Evolutionary conservation across 192 early-diverging fungal genomes (phyloP).

Genomic region (Phycomyces nitens): DNA sequence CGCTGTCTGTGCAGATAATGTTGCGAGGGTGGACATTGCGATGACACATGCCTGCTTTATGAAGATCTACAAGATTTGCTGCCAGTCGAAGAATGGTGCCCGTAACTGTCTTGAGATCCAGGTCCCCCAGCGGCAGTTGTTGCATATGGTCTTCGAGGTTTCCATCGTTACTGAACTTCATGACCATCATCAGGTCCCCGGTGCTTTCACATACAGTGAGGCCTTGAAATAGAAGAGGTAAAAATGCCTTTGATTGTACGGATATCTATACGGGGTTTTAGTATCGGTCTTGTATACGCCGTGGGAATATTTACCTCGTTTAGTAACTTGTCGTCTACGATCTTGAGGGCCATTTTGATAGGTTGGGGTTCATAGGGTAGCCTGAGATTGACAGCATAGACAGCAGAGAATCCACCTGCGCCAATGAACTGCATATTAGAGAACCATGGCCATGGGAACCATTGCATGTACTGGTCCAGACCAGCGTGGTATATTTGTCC

Average conservation of each 20-base stretch:
- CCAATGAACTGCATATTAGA: conserved; percentile 36
- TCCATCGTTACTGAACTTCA: conserved; percentile 36
- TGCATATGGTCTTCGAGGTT: conserved; percentile 35
- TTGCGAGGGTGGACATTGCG: conserved; percentile 35
- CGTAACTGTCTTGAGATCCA: conserved; percentile 29
- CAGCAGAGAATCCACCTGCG: conserved; percentile 35
- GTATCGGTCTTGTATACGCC: neutral
- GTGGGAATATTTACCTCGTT: conserved; percentile 36
- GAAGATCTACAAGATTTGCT: conserved; percentile 26
- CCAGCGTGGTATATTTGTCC: conserved; percentile 23
- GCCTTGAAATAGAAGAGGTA: conserved; percentile 33
- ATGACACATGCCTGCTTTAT: conserved; percentile 29
- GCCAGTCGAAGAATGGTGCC: conserved; percentile 34
- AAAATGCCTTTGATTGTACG: conserved; percentile 30
- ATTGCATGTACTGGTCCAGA: conserved; percentile 32
- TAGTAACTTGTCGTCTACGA: conserved; percentile 33
- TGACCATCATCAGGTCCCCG: conserved; percentile 40
- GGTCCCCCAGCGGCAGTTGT: conserved; percentile 20
- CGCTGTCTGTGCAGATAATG: conserved; percentile 32
- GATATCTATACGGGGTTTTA: conserved; percentile 15
- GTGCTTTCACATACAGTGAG: conserved; percentile 37
- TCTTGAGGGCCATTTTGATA: conserved; percentile 29
- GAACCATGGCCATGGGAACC: conserved; percentile 37
- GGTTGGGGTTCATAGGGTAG: conserved; percentile 17
- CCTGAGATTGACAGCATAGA: conserved; percentile 23